Evolutionary conservation across 768 basidiomycete genomes (phyloP).

Genomic region (Phaffia tasmanica): DNA sequence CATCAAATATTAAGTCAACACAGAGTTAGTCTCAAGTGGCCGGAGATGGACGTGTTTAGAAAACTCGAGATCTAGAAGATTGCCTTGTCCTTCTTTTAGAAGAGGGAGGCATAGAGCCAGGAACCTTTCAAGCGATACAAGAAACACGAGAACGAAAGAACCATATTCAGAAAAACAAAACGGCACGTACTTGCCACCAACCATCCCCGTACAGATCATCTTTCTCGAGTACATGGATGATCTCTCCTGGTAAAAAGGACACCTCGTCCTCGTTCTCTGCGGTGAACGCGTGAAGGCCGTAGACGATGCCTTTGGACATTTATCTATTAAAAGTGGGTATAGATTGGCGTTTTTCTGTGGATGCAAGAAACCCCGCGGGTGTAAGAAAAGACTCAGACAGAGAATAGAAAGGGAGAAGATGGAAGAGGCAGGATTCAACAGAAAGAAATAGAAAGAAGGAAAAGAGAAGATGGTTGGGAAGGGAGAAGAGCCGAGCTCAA

Average conservation of each 20-base stretch:
- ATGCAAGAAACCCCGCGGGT: not conserved
- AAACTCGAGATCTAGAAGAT: not conserved
- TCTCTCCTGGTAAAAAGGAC: conserved; percentile 68
- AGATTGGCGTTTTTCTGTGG: not conserved
- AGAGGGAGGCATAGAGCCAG: no score
- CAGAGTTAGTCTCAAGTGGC: not conserved
- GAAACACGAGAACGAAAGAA: not conserved
- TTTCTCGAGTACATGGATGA: conserved; percentile 79
- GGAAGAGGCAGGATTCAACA: not conserved
- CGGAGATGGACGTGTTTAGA: not conserved
- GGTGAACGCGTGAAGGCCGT: conserved; percentile 71
- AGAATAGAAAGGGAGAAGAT: not conserved
- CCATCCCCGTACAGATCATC: conserved; percentile 90
- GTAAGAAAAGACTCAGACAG: not conserved
- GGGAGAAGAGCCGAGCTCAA: not conserved
- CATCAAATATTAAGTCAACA: not conserved
- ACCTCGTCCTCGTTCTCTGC: conserved; percentile 96
- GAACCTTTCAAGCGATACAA: not conserved
- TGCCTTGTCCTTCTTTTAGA: no score
- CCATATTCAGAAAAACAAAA: not conserved
- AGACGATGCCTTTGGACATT: conserved; percentile 46
- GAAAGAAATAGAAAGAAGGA: not conserved
- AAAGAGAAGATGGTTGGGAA: not conserved
- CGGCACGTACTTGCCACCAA: conserved; percentile 70
- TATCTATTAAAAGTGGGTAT: not conserved